These are phyloP conservation scores for Ascocoryne sarcoides DNA, from an alignment of 2,329 filamentous ascomycete genomes.

Conservation along the genomic window DNA sequence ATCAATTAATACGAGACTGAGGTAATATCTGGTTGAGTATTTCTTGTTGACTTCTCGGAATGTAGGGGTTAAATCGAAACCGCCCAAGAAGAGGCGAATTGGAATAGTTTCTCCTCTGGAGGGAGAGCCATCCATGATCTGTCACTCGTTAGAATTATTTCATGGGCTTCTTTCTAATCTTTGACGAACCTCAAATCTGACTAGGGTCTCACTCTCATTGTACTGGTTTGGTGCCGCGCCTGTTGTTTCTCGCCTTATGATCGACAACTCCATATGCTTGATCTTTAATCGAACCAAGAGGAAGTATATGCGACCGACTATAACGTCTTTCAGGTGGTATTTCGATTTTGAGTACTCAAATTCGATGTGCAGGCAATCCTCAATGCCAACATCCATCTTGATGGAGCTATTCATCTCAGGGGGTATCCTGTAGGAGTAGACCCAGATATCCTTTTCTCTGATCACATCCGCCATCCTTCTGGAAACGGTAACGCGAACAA, in stretches of 20 bases:
- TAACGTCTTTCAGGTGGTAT: conserved; percentile 98
- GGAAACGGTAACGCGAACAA: conserved; percentile 92
- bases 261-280: conserved; percentile 98
- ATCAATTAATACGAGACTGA: conserved; percentile 91
- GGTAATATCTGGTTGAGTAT: conserved; percentile 95
- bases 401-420: conserved; percentile 97
- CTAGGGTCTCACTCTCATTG: conserved; percentile 97
- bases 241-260: conserved; percentile 93
- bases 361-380: conserved; percentile 98
- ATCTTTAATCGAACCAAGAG: conserved; percentile 95
- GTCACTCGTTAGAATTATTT: conserved; percentile 5
- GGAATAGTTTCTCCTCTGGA: conserved; percentile 90
- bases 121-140: conserved; percentile 99
- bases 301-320: conserved; percentile 98
- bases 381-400: conserved; percentile 99
- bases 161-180: too few relatives aligned
- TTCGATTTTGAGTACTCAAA: conserved; percentile 99
- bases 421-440: conserved; percentile 96
- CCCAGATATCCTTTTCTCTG: conserved; percentile 98
- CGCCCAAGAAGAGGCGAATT: conserved; percentile 91
- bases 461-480: conserved; percentile 96
- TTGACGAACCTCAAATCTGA: conserved; percentile 82
- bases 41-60: conserved; percentile 99
- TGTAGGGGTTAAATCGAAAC: conserved; percentile 94
- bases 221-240: conserved; percentile 97